A percentile compares a stretch with the other conserved stretches of the same genome.
Evolutionary conservation across 2,329 filamentous ascomycete species (phyloP).

Genomic region (Calonectria hawksworthii): DNA sequence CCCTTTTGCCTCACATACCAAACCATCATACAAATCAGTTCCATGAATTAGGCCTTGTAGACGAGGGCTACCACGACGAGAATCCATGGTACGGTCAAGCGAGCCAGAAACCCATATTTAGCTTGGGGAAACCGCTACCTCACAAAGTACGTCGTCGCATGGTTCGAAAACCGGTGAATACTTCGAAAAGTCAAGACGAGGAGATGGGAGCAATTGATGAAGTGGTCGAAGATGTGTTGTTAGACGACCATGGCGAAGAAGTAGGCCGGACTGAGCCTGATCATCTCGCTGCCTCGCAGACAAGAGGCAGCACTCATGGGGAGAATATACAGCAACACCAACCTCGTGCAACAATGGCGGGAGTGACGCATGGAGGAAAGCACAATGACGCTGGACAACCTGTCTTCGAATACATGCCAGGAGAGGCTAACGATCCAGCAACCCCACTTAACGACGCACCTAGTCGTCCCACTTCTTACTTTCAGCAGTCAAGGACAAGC

Average conservation of each 20-base stretch:
- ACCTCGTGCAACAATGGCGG: neutral
- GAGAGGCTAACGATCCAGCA: neutral
- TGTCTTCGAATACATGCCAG: neutral
- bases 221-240: neutral
- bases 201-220: neutral
- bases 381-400: neutral
- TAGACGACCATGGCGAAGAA: neutral
- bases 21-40: neutral
- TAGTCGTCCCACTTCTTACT: neutral
- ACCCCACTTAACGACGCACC: neutral
- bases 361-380: neutral
- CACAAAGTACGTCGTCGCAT: neutral
- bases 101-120: neutral
- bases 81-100: neutral
- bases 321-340: neutral
- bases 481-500: neutral
- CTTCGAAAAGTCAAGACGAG: neutral
- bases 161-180: neutral
- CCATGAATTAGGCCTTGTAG: neutral
- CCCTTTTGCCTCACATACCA: neutral
- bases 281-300: neutral
- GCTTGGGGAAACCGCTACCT: neutral
- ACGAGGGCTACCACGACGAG: neutral
- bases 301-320: neutral
- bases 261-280: neutral